A percentile compares a stretch with the other conserved stretches of the same genome.
phyloP scores from a whole-genome alignment of 768 basidiomycete species.

The Pulveroboletus sp. region DNA sequence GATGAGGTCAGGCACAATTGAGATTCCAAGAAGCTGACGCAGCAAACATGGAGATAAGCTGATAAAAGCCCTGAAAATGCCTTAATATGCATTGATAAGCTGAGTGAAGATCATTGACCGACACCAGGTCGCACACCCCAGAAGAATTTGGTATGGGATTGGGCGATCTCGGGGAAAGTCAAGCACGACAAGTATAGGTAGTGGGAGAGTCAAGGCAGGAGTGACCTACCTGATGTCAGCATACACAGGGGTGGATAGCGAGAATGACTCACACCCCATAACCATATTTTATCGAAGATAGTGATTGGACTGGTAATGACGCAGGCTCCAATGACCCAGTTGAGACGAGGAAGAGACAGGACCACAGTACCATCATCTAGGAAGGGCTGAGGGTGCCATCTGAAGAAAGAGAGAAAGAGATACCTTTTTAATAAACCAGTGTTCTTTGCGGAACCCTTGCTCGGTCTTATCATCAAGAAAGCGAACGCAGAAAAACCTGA shows the following conservation, averaged over 20 bases:
- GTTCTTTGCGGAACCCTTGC: slow-evolving; percentile 52
- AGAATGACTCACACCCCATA: slow-evolving; percentile 44
- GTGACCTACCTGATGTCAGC: slow-evolving; percentile 38
- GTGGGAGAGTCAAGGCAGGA: slow-evolving; percentile 55
- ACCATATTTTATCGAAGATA: slow-evolving; percentile 55
- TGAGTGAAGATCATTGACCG: slow-evolving; percentile 40
- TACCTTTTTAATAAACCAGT: slow-evolving; percentile 66
- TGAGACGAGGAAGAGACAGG: slow-evolving; percentile 56
- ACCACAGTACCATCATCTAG: slow-evolving; percentile 56
- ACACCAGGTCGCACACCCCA: slow-evolving; percentile 55
- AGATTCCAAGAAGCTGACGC: background rate
- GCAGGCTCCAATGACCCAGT: slow-evolving; percentile 60
- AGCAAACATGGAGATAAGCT: slow-evolving; percentile 45
- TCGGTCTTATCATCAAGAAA: slow-evolving; percentile 60
- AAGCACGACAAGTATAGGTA: slow-evolving; percentile 60
- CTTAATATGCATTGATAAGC: slow-evolving; percentile 9
- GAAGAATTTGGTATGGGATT: slow-evolving; percentile 55
- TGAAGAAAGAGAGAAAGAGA: background rate
- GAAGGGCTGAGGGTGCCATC: background rate
- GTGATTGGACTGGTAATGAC: slow-evolving; percentile 43
- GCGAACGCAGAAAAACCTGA: slow-evolving; percentile 31
- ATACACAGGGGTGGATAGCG: slow-evolving; percentile 2
- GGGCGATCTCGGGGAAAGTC: slow-evolving; percentile 66
- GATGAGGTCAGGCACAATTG: slow-evolving; percentile 7
- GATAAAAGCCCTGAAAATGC: slow-evolving; percentile 46